phyloP scores from a whole-genome alignment of 2,329 filamentous ascomycete genomes.

The Thielaviopsis euricoi region DNA sequence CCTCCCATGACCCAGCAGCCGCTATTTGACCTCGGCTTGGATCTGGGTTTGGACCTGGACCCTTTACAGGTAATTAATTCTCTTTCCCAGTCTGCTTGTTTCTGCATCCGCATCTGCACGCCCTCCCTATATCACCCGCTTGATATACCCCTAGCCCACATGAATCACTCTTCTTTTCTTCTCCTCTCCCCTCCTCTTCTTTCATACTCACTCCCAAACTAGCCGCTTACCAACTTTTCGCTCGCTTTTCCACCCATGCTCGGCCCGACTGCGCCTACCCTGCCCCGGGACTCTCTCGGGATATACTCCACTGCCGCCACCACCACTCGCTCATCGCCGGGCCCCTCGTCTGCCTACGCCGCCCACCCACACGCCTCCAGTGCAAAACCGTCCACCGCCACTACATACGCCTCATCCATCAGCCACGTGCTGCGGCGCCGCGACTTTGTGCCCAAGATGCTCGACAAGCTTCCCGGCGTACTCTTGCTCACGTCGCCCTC shows the following conservation, averaged over 20 bases:
- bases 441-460: conserved; percentile 3
- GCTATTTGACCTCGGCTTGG: not conserved
- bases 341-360: not conserved
- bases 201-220: not conserved
- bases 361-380: too few relatives aligned
- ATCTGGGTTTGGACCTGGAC: not conserved
- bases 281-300: not conserved
- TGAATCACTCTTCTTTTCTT: not conserved
- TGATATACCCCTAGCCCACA: too few relatives aligned
- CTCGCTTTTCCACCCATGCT: not conserved
- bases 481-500: conserved; percentile 75
- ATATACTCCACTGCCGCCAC: not conserved
- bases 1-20: not conserved
- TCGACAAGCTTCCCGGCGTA: conserved; percentile 28
- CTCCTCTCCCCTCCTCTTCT: not conserved
- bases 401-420: not conserved
- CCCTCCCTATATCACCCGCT: too few relatives aligned
- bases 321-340: not conserved
- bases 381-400: too few relatives aligned
- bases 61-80: not conserved
- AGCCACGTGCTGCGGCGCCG: not conserved
- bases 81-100: too few relatives aligned
- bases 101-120: too few relatives aligned
- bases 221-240: not conserved
- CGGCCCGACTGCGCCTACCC: not conserved